Percentiles rank a stretch among this genome's conserved stretches.
Evolutionary conservation across 2,329 filamentous ascomycete species (phyloP).

Genomic region (Alternaria triticimaculans): DNA sequence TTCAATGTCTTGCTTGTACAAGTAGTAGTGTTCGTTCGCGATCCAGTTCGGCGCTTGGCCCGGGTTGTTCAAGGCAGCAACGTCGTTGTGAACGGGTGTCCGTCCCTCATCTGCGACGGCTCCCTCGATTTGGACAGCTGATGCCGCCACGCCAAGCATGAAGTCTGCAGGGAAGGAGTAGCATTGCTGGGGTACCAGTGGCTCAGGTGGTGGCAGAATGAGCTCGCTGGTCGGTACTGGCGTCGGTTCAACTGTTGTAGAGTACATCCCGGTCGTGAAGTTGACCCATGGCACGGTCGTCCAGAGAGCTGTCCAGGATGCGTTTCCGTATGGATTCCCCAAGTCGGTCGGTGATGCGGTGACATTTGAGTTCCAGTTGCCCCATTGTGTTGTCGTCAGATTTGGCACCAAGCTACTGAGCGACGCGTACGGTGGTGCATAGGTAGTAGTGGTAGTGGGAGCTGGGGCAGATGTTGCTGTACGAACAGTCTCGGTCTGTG

Average conservation of each 20-base stretch:
- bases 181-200: constrained; percentile 58
- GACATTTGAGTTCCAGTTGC: constrained; percentile 49
- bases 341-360: constrained; percentile 46
- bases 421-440: constrained; percentile 45
- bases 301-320: constrained; percentile 51
- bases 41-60: constrained; percentile 21
- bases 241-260: constrained; percentile 63
- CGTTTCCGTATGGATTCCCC: constrained; percentile 47
- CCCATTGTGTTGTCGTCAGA: constrained; percentile 51
- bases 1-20: constrained; percentile 64
- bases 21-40: constrained; percentile 61
- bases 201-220: constrained; percentile 61
- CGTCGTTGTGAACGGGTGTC: constrained; percentile 31
- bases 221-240: constrained; percentile 62
- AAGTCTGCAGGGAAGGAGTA: constrained; percentile 60
- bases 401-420: constrained; percentile 46
- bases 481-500: constrained; percentile 49
- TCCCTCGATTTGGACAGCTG: constrained; percentile 39
- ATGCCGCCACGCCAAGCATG: constrained; percentile 39
- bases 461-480: constrained; percentile 46
- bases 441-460: constrained; percentile 43
- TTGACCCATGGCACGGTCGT: constrained; percentile 42
- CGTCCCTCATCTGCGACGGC: constrained; percentile 42
- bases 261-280: constrained; percentile 50
- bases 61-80: constrained; percentile 14